Base-by-base conservation (phyloP, 192 early-diverging fungal species). In the Cetraspora pellucida region DNA sequence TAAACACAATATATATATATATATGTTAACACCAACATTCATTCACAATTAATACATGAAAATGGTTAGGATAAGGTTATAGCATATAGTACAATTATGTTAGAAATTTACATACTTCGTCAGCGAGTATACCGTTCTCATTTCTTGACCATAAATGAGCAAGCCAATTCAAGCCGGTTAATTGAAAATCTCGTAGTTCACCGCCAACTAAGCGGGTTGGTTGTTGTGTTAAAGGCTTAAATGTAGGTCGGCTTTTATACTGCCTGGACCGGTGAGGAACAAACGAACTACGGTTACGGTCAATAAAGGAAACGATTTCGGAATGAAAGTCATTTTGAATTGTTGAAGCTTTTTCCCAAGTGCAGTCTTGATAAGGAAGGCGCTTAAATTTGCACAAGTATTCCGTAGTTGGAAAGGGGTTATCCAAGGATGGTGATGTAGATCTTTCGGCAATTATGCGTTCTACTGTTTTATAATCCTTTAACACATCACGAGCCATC, bases 121-220 rank as follows among this genome's bases (percentile, higher is more conserved):
- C 97, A 0, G 97, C 98, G 45, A 98, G 77, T 75, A 99, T 98
- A 6, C 97, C 98, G 79, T 98, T 98, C 81, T 95, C 87, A 83
- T 97, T 95, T 64, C 89, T 87, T 77, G 94, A 93, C 97, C 97
- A 99, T 54, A 98, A 83, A 72, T 92, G 89, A 4, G 95, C 95
- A 91, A 97, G 94, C 98, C 98, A 99, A 82, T 97, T 98, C 50
- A 99, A 82, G 46, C 96, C 96, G 27, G 91, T 89, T 54, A 98
- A 77, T 83, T 99, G 98, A 81, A 98, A 99, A 77, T 98, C 96
- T 46, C 97, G 90, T 60, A 99, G 88, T 66, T 94, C 86, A 17
- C 97, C 96, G 46, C 95, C 95, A 0, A 77, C 77, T 75, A 98
- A 82, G 78, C 93, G 98, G 28, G 84, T 85, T 0, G 97, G 95